phyloP scores from a whole-genome alignment of 805 yeast genomes.

The Metschnikowia similis region DNA sequence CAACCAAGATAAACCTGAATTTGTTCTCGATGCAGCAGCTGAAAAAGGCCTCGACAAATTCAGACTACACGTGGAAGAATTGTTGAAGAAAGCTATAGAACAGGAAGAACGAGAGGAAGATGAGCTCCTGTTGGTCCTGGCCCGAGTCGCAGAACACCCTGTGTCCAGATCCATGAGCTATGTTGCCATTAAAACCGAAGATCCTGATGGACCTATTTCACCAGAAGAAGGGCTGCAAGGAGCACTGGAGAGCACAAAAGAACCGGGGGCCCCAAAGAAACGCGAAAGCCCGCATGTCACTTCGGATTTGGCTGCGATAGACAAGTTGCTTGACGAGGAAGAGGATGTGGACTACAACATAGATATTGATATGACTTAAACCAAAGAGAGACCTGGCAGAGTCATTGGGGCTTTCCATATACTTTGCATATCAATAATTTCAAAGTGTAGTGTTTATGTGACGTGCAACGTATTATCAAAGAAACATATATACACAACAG shows the following conservation, averaged over 20 bases:
- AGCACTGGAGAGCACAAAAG: neutral
- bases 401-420: neutral
- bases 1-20: constrained; percentile 25
- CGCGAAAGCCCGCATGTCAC: neutral
- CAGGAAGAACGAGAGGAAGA: constrained; percentile 13
- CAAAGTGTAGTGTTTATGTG: too few relatives aligned
- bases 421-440: neutral
- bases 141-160: neutral
- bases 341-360: constrained; percentile 37
- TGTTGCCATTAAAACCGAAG: neutral
- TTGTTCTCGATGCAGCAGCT: constrained; percentile 29
- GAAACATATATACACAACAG: too few relatives aligned
- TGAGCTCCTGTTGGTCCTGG: constrained; percentile 5
- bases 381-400: neutral
- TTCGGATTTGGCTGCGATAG: constrained; percentile 26
- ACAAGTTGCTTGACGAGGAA: constrained; percentile 34
- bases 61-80: constrained; percentile 21
- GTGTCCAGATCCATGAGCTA: neutral
- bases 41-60: constrained; percentile 31
- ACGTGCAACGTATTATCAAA: neutral
- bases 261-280: neutral
- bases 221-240: neutral
- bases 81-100: constrained; percentile 22
- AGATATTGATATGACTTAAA: constrained; percentile 16
- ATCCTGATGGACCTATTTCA: neutral